Conservation (phyloP, 139 green algal genomes). For the Micromonas pusilla region DNA sequence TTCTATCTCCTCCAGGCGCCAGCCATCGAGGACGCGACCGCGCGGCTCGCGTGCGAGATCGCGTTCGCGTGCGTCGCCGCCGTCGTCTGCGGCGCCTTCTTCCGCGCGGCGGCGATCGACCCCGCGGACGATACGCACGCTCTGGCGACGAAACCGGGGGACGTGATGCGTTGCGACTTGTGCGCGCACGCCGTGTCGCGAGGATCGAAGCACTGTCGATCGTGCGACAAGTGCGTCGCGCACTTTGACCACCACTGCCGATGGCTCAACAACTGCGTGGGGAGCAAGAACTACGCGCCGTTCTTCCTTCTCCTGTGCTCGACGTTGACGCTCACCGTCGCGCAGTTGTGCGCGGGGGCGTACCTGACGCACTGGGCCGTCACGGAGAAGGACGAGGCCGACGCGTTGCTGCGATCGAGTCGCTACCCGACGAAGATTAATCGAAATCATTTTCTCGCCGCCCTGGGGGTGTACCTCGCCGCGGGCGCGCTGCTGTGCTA, state of each 20-base stretch:
- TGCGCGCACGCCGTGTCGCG: not conserved
- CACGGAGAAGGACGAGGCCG: not conserved
- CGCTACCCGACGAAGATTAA: too few relatives aligned
- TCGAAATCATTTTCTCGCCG: not conserved
- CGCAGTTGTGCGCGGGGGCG: not conserved
- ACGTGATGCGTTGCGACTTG: not conserved
- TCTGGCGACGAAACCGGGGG: not conserved
- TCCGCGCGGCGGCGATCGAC: not conserved
- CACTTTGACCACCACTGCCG: slow-evolving; percentile 75
- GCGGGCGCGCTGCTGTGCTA: not conserved
- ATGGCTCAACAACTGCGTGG: slow-evolving; percentile 71
- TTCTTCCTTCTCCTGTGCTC: slow-evolving; percentile 46
- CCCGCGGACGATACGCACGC: not conserved
- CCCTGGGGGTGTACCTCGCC: not conserved
- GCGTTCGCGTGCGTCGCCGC: not conserved
- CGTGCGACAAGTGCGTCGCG: slow-evolving; percentile 61
- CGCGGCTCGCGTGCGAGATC: not conserved
- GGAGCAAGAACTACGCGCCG: slow-evolving; percentile 55
- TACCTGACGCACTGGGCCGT: not conserved
- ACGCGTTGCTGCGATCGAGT: not conserved
- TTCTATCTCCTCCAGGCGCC: slow-evolving; percentile 2
- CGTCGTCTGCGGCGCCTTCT: not conserved
- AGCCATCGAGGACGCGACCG: not conserved
- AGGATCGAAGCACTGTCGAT: slow-evolving; percentile 62
- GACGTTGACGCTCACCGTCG: not conserved